A percentile compares a stretch with the other conserved stretches of the same genome.
These are phyloP conservation scores for Ophiostoma sp. DNA, from an alignment of 2,329 filamentous ascomycete genomes.

Conservation along the genomic window DNA sequence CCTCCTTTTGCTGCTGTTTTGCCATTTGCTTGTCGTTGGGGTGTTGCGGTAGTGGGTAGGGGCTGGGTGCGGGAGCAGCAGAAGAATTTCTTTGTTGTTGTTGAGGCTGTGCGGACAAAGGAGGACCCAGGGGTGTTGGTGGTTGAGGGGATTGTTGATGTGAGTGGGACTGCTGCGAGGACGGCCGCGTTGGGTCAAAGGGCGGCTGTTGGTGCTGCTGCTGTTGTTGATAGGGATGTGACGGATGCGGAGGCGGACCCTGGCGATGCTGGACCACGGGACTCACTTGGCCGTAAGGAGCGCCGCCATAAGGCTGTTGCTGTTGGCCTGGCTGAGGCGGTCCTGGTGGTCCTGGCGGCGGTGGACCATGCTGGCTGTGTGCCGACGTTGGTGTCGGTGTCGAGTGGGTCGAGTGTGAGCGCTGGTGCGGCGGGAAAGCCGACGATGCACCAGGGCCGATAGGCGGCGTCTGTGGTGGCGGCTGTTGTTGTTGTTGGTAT, in stretches of 20 bases:
- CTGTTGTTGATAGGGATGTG: conserved; percentile 1
- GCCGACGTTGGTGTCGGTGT: conserved; percentile 63
- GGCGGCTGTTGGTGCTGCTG: conserved; percentile 28
- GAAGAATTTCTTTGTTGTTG: conserved; percentile 1
- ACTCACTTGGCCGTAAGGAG: conserved; percentile 54
- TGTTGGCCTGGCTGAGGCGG: conserved; percentile 13
- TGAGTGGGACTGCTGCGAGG: conserved; percentile 37
- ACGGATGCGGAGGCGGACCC: conserved; percentile 35
- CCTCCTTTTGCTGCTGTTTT: conserved; percentile 28
- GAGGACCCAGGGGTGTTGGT: conserved; percentile 54
- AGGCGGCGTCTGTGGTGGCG: conserved; percentile 52
- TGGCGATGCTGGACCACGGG: conserved; percentile 50
- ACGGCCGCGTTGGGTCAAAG: conserved; percentile 46
- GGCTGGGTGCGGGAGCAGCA: conserved; percentile 30
- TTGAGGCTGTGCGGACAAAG: conserved; percentile 38
- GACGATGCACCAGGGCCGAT: conserved; percentile 44
- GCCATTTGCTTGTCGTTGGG: conserved; percentile 6
- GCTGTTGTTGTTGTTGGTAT: conserved; percentile 29
- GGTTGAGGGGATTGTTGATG: conserved; percentile 48
- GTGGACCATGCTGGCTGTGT: conserved; percentile 52
- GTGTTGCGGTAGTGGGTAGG: conserved; percentile 30
- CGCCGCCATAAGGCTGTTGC: conserved; percentile 44
- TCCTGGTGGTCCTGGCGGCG: not conserved
- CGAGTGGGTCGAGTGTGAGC: conserved; percentile 61
- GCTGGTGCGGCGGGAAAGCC: conserved; percentile 42